Base-by-base conservation (phyloP, 2,329 filamentous ascomycete genomes). In the Colletotrichum siamense region DNA sequence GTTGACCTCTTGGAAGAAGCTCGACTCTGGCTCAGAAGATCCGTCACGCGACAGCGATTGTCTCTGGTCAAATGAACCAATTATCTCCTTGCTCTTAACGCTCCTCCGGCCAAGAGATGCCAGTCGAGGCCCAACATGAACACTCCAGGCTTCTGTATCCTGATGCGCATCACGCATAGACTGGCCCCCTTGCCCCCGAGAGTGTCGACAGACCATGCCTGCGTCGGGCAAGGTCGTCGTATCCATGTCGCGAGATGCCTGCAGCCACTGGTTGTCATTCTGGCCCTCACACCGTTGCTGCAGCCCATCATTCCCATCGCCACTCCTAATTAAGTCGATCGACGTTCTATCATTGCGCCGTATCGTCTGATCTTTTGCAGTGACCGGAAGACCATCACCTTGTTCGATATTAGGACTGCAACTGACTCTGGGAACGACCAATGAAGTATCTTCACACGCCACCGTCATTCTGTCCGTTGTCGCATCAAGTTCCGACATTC, bases 41-140 rank as follows among this genome's bases (percentile, higher is more conserved):
- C 55, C 22, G 22, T 26, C n/a, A 36, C 22, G 22, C 15, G 18
- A 4, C 44, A 39, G 24, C 28, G 32, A 13, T 36, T 12, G 34
- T 68, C 71, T 36, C 49, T n/a, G 22, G 52, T 52, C 24, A 62
- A 85, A 69, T 13, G 64, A 86, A 5, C 88, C 88, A 67, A 89
- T 82, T n/a, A 89, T 84, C 72, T 89, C 88, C 77, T 82, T 87
- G 79, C 88, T 88, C 76, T 84, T 88, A 61, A 89, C 81, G 57
- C 86, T 85, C 78, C 85, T 88, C 26, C 85, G 84, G 28, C 83
- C 80, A 73, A 89, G 81, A 57, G 81, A 85, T 2, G 84, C 83
- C 22, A 89, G 82, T 10, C 84, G 84, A 13, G 86, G 87, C 3
- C 81, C 82, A 28, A 61, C 15, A 22, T 57, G 34, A 26, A 24